These are phyloP conservation scores for Colletotrichum filicis DNA, from an alignment of 2,329 filamentous ascomycete genomes.

Conservation along the genomic window DNA sequence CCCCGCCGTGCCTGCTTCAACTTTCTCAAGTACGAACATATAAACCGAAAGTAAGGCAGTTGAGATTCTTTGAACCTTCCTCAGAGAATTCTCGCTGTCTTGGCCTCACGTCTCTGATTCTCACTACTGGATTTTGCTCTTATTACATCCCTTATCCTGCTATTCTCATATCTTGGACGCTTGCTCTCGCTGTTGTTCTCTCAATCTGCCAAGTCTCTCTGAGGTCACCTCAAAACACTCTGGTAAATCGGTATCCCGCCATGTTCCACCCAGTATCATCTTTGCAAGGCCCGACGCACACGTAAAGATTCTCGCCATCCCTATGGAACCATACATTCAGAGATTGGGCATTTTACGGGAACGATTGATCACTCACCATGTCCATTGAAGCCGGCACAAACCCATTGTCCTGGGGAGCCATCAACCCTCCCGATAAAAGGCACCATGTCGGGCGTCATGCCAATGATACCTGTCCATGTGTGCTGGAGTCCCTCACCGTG, in stretches of 20 bases:
- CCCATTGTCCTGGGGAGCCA: conserved; percentile 34
- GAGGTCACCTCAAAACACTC: conserved; percentile 34
- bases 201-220: neutral
- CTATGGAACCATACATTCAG: conserved; percentile 12
- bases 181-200: neutral
- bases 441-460: conserved; percentile 57
- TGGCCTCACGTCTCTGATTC: neutral
- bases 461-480: conserved; percentile 59
- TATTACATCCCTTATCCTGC: neutral
- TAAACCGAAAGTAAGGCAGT: no score
- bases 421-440: conserved; percentile 57
- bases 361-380: no score
- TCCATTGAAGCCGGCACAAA: conserved; percentile 57
- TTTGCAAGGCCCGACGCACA: conserved; percentile 56
- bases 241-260: conserved; percentile 48
- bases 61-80: neutral
- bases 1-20: no score
- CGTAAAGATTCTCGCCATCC: conserved; percentile 57
- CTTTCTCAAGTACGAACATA: no score
- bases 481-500: conserved; percentile 55
- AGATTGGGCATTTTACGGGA: neutral
- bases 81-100: neutral
- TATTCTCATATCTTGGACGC: neutral
- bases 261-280: conserved; percentile 49
- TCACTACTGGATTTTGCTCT: neutral